These are phyloP conservation scores for Chaetomium fimeti DNA, from an alignment of 495 filamentous ascomycete species.

Conservation along the genomic window DNA sequence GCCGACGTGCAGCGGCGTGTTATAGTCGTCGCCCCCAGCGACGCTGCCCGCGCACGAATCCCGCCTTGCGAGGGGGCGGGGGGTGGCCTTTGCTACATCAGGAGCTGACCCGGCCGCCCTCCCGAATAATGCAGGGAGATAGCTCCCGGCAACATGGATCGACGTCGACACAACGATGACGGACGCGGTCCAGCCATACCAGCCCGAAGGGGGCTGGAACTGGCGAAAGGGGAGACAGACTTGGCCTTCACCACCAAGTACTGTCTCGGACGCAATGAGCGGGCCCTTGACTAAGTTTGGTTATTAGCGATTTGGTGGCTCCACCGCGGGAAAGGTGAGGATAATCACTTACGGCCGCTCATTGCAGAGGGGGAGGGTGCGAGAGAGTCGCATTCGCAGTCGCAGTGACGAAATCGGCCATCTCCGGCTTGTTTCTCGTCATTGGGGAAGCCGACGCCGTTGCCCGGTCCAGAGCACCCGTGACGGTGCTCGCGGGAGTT, in stretches of 20 bases:
- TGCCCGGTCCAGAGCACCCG: slow-evolving; percentile 12
- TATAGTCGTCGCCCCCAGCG: slow-evolving; percentile 51
- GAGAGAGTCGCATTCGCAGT: not conserved
- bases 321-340: slow-evolving; percentile 1
- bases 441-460: slow-evolving; percentile 16
- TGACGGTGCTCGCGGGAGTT: slow-evolving; percentile 33
- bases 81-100: slow-evolving; percentile 8
- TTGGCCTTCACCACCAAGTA: slow-evolving; percentile 39
- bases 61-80: slow-evolving; percentile 19
- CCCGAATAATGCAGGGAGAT: slow-evolving; percentile 14
- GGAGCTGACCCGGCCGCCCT: not conserved
- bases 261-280: slow-evolving; percentile 29
- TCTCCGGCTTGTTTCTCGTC: slow-evolving; percentile 23
- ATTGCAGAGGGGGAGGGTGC: slow-evolving; percentile 14
- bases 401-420: not conserved
- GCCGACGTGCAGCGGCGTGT: slow-evolving; percentile 67
- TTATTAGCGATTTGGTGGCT: slow-evolving; percentile 12
- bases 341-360: slow-evolving; percentile 19
- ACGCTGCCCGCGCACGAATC: slow-evolving; percentile 23
- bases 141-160: slow-evolving; percentile 23
- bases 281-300: slow-evolving; percentile 18
- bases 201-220: slow-evolving; percentile 28
- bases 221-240: slow-evolving; percentile 23
- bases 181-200: slow-evolving; percentile 34
- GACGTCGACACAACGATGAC: slow-evolving; percentile 31